Conservation (phyloP, 2,329 filamentous ascomycete species). For the Microsporum ferrugineum region DNA sequence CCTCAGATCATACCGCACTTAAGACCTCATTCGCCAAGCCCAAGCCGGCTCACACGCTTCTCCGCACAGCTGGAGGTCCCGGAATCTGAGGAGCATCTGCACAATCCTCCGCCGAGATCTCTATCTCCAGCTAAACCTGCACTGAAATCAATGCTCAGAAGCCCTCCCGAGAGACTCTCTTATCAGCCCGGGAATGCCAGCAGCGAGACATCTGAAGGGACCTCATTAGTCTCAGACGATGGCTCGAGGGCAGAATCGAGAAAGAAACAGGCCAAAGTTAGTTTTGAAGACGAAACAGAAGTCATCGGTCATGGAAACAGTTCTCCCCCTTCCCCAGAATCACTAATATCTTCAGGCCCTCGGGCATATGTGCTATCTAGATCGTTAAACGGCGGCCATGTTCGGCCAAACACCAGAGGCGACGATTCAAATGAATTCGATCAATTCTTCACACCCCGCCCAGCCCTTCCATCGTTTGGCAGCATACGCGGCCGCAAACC, state of each 20-base stretch:
- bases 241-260: slow-evolving; percentile 31
- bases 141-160: slow-evolving; percentile 35
- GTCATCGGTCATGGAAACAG: slow-evolving; percentile 37
- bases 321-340: slow-evolving; percentile 32
- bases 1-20: neutral
- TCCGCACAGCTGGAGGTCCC: slow-evolving; percentile 41
- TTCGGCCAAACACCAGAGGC: slow-evolving; percentile 6
- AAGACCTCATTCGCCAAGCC: slow-evolving; percentile 12
- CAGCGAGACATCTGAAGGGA: slow-evolving; percentile 47
- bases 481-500: slow-evolving; percentile 43
- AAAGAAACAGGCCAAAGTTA: slow-evolving; percentile 50
- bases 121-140: slow-evolving; percentile 53
- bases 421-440: slow-evolving; percentile 41
- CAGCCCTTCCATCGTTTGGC: slow-evolving; percentile 51
- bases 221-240: slow-evolving; percentile 40
- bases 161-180: slow-evolving; percentile 25
- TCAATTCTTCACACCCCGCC: slow-evolving; percentile 47
- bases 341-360: slow-evolving; percentile 13
- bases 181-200: slow-evolving; percentile 23
- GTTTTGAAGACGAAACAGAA: slow-evolving; percentile 53
- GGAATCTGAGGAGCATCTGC: slow-evolving; percentile 37
- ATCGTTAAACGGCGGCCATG: slow-evolving; percentile 25
- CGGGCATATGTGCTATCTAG: slow-evolving; percentile 6
- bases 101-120: slow-evolving; percentile 49
- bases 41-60: slow-evolving; percentile 41